These are phyloP conservation scores for Fraxinus nigra DNA, from an alignment of 305 asterid genomes.

Conservation along the genomic window DNA sequence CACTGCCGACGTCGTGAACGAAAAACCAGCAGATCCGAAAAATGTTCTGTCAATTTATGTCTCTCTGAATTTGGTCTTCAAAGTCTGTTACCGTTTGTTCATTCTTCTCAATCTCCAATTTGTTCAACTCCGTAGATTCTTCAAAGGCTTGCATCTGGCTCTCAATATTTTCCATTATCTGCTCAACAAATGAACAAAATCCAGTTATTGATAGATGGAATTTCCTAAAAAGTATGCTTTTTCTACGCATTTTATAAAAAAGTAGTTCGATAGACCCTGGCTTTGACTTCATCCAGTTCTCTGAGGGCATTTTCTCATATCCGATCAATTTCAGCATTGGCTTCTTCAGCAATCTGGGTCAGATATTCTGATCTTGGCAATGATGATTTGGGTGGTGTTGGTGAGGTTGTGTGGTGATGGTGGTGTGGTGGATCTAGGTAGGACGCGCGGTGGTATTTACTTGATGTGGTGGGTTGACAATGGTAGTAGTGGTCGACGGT, in stretches of 20 bases:
- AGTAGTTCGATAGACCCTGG: conserved; percentile 44
- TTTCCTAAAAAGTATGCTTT: neutral
- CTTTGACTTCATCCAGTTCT: conserved; percentile 81
- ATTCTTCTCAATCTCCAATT: conserved; percentile 60
- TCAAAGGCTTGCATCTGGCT: conserved; percentile 82
- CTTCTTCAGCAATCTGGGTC: conserved; percentile 88
- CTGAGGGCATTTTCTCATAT: conserved; percentile 84
- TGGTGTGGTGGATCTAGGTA: no score
- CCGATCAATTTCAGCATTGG: conserved; percentile 80
- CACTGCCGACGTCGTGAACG: no score
- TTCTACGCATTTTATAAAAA: conserved; percentile 9
- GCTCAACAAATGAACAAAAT: conserved; percentile 36
- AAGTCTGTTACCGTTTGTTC: conserved; percentile 61
- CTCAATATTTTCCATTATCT: conserved; percentile 86
- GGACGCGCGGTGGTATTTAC: no score
- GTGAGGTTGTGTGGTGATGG: no score
- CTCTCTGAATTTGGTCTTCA: conserved; percentile 56
- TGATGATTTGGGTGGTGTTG: no score
- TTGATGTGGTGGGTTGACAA: no score
- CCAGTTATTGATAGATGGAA: conserved; percentile 15
- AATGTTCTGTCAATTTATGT: conserved; percentile 34
- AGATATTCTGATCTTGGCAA: conserved; percentile 52
- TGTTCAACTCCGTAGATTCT: conserved; percentile 70
- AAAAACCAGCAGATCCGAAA: no score
- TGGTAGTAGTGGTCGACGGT: no score